Evolutionary conservation across 345 rosid species (phyloP).

Genomic region (Citrus trifoliata): DNA sequence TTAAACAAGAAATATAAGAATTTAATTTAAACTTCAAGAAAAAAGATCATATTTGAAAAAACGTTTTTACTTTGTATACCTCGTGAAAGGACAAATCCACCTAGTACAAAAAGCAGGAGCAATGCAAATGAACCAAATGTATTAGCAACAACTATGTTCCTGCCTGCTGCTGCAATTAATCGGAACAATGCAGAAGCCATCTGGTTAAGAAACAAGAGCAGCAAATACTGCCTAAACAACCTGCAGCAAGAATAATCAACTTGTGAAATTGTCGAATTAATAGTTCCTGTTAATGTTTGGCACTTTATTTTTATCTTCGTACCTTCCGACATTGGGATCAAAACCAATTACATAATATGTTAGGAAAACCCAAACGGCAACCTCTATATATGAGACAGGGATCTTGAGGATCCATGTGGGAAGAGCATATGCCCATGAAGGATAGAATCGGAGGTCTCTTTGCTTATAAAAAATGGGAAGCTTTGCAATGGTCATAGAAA

Average conservation of each 20-base stretch:
- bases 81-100: not conserved
- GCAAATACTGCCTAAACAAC: not conserved
- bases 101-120: not conserved
- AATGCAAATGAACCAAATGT: not conserved
- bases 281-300: not conserved
- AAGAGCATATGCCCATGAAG: not conserved
- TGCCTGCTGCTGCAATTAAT: not conserved
- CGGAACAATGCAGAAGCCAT: not conserved
- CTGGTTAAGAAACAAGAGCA: not conserved
- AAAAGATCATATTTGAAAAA: not conserved
- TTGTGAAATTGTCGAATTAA: not conserved
- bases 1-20: no score
- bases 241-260: not conserved
- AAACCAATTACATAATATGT: not conserved
- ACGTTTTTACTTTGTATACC: not conserved
- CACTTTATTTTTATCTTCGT: not conserved
- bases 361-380: not conserved
- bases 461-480: conserved; percentile 88
- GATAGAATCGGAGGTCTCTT: conserved; percentile 37
- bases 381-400: not conserved
- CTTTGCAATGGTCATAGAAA: conserved; percentile 66
- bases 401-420: not conserved
- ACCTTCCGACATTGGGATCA: not conserved
- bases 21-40: not conserved
- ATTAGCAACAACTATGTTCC: not conserved